phyloP scores from a whole-genome alignment of 208 protist species.

The Phytomonas francai region DNA sequence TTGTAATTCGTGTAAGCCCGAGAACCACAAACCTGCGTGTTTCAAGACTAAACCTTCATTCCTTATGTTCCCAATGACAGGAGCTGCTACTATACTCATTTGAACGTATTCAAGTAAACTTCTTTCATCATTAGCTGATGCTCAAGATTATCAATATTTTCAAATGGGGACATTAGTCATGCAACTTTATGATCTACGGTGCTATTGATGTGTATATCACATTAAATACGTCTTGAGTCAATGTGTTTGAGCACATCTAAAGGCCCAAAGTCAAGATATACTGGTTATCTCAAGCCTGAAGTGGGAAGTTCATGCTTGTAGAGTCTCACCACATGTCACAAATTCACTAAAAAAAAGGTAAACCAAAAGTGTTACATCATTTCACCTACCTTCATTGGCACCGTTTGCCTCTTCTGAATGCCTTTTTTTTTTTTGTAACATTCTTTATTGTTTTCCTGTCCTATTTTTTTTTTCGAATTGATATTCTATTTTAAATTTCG shows the following conservation, averaged over 20 bases:
- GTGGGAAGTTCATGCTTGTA: not conserved
- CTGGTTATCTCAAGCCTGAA: not conserved
- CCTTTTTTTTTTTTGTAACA: too few relatives aligned
- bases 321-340: not conserved
- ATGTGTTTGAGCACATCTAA: slow-evolving; percentile 4
- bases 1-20: too few relatives aligned
- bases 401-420: not conserved
- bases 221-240: not conserved
- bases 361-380: not conserved
- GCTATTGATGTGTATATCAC: too few relatives aligned
- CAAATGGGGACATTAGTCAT: not conserved
- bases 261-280: not conserved
- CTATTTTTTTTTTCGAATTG: too few relatives aligned
- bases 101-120: too few relatives aligned
- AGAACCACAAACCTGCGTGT: too few relatives aligned
- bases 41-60: too few relatives aligned
- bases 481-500: too few relatives aligned
- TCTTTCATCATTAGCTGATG: too few relatives aligned
- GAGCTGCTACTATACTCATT: too few relatives aligned
- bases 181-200: not conserved
- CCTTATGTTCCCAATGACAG: too few relatives aligned
- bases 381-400: not conserved
- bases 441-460: too few relatives aligned
- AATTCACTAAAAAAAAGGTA: not conserved
- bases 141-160: not conserved